phyloP scores from a whole-genome alignment of 208 protist genomes.

The Trypanosoma brucei region DNA sequence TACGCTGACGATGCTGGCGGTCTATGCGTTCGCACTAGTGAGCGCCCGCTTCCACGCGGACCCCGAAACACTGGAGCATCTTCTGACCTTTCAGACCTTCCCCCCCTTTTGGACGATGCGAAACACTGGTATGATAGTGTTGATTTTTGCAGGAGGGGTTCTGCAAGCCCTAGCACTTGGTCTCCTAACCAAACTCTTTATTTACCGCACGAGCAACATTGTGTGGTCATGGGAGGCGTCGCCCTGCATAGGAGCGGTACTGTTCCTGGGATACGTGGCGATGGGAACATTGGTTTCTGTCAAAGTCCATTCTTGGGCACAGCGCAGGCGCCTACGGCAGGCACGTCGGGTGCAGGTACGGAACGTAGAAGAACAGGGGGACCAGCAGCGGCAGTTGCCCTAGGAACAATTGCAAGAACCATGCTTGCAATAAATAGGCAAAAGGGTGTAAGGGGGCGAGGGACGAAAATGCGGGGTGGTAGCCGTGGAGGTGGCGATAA shows the following conservation, averaged over 20 bases:
- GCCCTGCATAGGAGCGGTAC: slow-evolving; percentile 47
- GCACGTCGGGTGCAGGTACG: no score
- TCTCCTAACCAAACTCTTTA: slow-evolving; percentile 54
- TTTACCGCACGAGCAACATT: slow-evolving; percentile 51
- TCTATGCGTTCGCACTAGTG: slow-evolving; percentile 44
- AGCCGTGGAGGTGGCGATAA: no score
- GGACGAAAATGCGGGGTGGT: no score
- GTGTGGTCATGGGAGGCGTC: slow-evolving; percentile 77
- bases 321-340: background rate
- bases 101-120: slow-evolving; percentile 57
- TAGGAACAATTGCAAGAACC: no score
- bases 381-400: no score
- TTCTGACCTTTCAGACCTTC: slow-evolving; percentile 39
- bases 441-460: no score
- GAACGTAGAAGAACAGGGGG: no score
- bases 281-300: slow-evolving; percentile 7
- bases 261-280: slow-evolving; percentile 24
- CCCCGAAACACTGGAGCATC: slow-evolving; percentile 42
- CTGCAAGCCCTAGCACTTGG: slow-evolving; percentile 52
- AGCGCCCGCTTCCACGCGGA: slow-evolving; percentile 58
- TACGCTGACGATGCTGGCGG: slow-evolving; percentile 33
- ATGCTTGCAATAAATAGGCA: no score
- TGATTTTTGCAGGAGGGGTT: slow-evolving; percentile 28
- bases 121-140: slow-evolving; percentile 31
- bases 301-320: background rate